These are phyloP conservation scores for Candida nonsorbophila DNA, from an alignment of 805 yeast genomes.

Conservation along the genomic window DNA sequence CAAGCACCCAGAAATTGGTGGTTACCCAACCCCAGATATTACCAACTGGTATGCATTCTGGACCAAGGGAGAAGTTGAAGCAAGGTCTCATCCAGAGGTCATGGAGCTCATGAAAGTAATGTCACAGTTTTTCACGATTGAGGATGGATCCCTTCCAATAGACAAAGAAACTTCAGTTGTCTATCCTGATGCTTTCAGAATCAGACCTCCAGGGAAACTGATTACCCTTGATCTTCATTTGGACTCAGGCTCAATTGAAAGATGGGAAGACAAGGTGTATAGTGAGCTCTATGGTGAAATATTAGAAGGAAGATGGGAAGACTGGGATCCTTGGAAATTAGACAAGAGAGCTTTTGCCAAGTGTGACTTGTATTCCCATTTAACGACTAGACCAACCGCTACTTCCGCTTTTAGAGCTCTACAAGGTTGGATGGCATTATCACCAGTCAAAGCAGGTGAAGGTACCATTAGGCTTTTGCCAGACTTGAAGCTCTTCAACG, in stretches of 20 bases:
- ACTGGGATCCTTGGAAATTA: slow-evolving; percentile 31
- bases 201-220: slow-evolving; percentile 32
- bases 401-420: slow-evolving; percentile 29
- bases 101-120: slow-evolving; percentile 17
- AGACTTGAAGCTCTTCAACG: slow-evolving; percentile 25
- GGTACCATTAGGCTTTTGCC: slow-evolving; percentile 38
- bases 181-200: slow-evolving; percentile 40
- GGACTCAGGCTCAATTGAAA: slow-evolving; percentile 39
- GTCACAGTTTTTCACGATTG: slow-evolving; percentile 21
- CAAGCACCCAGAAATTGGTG: slow-evolving; percentile 22
- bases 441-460: slow-evolving; percentile 28
- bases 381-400: slow-evolving; percentile 4
- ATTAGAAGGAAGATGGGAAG: slow-evolving; percentile 34
- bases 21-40: slow-evolving; percentile 16
- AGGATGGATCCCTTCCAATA: slow-evolving; percentile 17
- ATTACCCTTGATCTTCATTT: slow-evolving; percentile 31
- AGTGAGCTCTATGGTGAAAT: slow-evolving; percentile 26
- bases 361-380: slow-evolving; percentile 21
- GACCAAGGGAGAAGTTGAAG: slow-evolving; percentile 32
- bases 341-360: slow-evolving; percentile 26
- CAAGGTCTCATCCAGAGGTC: slow-evolving; percentile 33
- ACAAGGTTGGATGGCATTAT: slow-evolving; percentile 42
- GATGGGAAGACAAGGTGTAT: slow-evolving; percentile 40
- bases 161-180: slow-evolving; percentile 26
- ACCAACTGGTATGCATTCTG: slow-evolving; percentile 30